Conservation (phyloP, 2,329 filamentous ascomycete genomes). For the Fusarium piperis region DNA sequence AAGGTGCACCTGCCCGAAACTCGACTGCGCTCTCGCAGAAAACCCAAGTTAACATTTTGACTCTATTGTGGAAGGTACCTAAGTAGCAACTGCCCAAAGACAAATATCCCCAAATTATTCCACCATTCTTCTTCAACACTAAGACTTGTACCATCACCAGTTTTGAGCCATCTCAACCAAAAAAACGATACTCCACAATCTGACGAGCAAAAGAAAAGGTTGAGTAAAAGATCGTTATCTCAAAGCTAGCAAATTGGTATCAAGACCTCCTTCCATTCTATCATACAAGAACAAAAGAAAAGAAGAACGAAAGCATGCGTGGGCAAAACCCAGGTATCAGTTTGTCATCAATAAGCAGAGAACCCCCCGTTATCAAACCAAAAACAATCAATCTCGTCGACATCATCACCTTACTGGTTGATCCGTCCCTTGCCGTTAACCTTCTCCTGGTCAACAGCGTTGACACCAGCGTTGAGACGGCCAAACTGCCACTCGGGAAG, state of each 20-base stretch:
- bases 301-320: not conserved
- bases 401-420: not conserved
- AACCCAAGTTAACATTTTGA: not conserved
- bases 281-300: not conserved
- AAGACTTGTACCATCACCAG: not conserved
- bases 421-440: slow-evolving; percentile 30
- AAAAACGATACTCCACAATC: not conserved
- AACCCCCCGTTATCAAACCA: not conserved
- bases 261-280: not conserved
- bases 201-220: not conserved
- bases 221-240: not conserved
- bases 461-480: slow-evolving; percentile 48
- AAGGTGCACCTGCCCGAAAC: not conserved
- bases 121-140: not conserved
- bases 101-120: not conserved
- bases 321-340: not conserved
- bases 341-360: not conserved
- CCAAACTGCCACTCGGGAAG: slow-evolving; percentile 82
- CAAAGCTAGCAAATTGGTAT: not conserved
- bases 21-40: not conserved
- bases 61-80: not conserved
- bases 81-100: not conserved
- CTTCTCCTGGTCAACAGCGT: slow-evolving; percentile 45
- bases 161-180: not conserved
- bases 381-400: not conserved